Evolutionary conservation across 257 asterid species (phyloP).

Genomic region (Solanum medicagineum): DNA sequence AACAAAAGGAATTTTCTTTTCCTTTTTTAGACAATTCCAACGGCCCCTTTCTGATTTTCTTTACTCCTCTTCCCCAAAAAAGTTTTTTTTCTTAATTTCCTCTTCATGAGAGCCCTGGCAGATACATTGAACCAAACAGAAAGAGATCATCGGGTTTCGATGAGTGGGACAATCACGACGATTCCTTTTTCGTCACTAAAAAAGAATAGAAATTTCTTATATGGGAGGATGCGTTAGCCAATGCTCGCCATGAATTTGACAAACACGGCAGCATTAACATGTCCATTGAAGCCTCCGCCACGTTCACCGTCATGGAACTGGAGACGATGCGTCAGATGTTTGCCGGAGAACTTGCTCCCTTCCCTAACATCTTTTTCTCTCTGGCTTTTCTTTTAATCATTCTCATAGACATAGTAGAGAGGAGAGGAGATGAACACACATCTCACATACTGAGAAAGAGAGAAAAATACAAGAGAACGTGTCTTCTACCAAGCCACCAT

Average conservation of each 20-base stretch:
- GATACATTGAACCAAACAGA: slow-evolving; percentile 24
- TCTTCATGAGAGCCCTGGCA: slow-evolving; percentile 22
- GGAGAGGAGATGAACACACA: no score
- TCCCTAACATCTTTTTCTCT: no score
- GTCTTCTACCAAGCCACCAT: no score
- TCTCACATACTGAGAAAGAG: no score
- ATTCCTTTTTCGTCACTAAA: slow-evolving; percentile 18
- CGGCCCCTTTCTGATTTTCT: no score
- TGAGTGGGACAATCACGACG: slow-evolving; percentile 26
- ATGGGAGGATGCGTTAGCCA: slow-evolving; percentile 67
- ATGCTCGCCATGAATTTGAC: slow-evolving; percentile 90
- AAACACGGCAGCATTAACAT: slow-evolving; percentile 98
- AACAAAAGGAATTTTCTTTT: no score
- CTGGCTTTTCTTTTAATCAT: no score
- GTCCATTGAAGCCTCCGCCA: slow-evolving; percentile 99
- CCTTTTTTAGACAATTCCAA: no score
- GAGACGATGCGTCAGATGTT: slow-evolving; percentile 94
- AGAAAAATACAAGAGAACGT: no score
- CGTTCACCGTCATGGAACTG: slow-evolving; percentile 98
- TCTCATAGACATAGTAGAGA: no score
- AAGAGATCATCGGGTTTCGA: slow-evolving; percentile 41
- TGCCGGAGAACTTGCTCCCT: slow-evolving; percentile 77
- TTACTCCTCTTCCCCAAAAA: no score
- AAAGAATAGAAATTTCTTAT: slow-evolving; percentile 16
- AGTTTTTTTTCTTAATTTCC: no score